phyloP scores from a whole-genome alignment of 2,329 filamentous ascomycete genomes.

The Tolypocladium sp. region DNA sequence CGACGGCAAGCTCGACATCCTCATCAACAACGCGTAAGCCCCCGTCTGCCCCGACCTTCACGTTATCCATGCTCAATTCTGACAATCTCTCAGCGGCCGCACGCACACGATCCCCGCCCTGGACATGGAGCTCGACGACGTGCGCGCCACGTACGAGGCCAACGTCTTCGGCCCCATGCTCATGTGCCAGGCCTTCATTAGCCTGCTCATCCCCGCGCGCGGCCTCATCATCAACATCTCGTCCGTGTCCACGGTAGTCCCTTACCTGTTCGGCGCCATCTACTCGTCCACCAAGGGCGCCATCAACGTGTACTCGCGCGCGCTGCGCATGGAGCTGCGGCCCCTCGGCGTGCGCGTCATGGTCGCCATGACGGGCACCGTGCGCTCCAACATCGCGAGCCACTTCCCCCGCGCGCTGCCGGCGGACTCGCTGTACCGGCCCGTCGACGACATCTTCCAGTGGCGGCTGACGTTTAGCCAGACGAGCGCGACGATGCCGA shows the following conservation, averaged over 20 bases:
- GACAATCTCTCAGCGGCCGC: conserved; percentile 29
- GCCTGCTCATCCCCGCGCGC: conserved; percentile 37
- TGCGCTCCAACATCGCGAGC: conserved; percentile 39
- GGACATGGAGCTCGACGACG: conserved; percentile 42
- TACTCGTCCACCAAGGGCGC: conserved; percentile 50
- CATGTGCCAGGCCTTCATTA: conserved; percentile 40
- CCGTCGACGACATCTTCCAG: conserved; percentile 35
- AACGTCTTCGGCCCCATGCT: conserved; percentile 51
- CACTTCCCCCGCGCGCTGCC: conserved; percentile 32
- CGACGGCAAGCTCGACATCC: conserved; percentile 44
- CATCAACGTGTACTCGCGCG: conserved; percentile 42
- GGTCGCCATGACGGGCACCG: conserved; percentile 45
- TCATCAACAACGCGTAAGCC: conserved; percentile 50
- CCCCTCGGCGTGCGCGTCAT: conserved; percentile 48
- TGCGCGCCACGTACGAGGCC: conserved; percentile 44
- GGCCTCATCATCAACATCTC: conserved; percentile 48
- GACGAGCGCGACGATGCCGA: conserved; percentile 25
- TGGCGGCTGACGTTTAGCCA: conserved; percentile 38
- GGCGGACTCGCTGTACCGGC: conserved; percentile 35
- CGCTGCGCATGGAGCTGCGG: conserved; percentile 41
- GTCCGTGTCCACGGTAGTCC: conserved; percentile 38
- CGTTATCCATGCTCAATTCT: background rate
- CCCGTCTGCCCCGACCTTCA: background rate
- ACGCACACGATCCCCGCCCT: conserved; percentile 42
- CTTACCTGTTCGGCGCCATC: conserved; percentile 43